Percentiles rank a stretch among this genome's conserved stretches.
These are phyloP conservation scores for Verruconis gallopava DNA, from an alignment of 2,329 filamentous ascomycete genomes.

Conservation along the genomic window DNA sequence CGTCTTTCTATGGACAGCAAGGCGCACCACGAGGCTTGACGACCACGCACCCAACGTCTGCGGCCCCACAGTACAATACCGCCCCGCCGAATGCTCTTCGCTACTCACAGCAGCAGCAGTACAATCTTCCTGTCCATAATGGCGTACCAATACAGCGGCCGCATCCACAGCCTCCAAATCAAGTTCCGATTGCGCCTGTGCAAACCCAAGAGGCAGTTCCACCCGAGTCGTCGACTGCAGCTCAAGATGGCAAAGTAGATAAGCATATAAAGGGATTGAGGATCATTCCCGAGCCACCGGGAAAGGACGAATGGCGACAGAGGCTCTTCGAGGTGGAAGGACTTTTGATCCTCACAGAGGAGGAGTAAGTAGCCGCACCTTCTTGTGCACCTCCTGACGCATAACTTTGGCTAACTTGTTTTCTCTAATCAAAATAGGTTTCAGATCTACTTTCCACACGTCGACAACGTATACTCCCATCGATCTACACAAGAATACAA, in stretches of 20 bases:
- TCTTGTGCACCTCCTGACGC: conserved; percentile 4
- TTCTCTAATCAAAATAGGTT: conserved; percentile 37
- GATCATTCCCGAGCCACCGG: conserved; percentile 52
- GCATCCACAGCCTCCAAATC: background rate
- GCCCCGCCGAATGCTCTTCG: background rate
- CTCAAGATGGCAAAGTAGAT: conserved; percentile 1
- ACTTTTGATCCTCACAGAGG: conserved; percentile 56
- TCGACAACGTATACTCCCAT: conserved; percentile 77
- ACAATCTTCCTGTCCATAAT: conserved; percentile 3
- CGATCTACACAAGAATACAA: conserved; percentile 72
- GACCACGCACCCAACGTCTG: background rate
- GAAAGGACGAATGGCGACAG: conserved; percentile 56
- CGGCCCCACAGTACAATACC: background rate
- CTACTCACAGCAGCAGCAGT: conserved; percentile 3
- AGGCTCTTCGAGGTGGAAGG: conserved; percentile 65
- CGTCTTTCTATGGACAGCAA: background rate
- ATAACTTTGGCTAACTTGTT: conserved; percentile 10
- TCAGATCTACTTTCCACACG: conserved; percentile 68
- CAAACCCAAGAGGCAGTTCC: background rate
- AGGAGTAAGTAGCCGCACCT: conserved; percentile 42
- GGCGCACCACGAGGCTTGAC: background rate
- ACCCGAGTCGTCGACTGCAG: background rate
- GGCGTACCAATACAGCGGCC: background rate
- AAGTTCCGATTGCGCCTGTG: background rate
- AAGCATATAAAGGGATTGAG: conserved; percentile 32